A percentile compares a stretch with the other conserved stretches of the same genome.
These are phyloP conservation scores for Zoysia japonica DNA, from an alignment of 176 grass and related monocot genomes.

Conservation along the genomic window DNA sequence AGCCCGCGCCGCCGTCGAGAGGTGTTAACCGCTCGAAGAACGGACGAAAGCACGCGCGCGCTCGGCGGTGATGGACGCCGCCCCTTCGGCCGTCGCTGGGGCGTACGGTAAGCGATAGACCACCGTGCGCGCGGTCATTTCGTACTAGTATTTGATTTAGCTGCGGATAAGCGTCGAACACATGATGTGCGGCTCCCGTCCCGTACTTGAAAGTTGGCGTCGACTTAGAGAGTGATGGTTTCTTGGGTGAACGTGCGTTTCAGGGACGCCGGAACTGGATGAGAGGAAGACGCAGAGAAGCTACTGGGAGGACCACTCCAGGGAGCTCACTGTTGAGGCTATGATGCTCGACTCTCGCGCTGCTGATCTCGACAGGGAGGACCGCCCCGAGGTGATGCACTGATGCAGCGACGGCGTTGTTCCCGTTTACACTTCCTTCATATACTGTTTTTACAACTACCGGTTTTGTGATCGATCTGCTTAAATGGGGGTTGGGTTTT, in stretches of 20 bases:
- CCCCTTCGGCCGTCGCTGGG: constrained; percentile 9
- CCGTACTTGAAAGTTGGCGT: background rate
- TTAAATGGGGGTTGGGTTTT: background rate
- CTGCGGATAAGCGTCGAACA: constrained; percentile 34
- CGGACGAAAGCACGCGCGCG: background rate
- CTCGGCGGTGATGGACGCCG: constrained; percentile 36
- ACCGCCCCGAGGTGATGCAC: constrained; percentile 72
- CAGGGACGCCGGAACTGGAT: constrained; percentile 23
- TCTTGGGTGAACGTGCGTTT: background rate
- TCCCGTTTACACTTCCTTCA: background rate
- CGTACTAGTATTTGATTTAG: background rate
- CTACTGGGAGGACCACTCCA: constrained; percentile 90
- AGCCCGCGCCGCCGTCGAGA: constrained; percentile 74
- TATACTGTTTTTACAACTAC: background rate
- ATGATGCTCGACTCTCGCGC: constrained; percentile 98
- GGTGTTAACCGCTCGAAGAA: constrained; percentile 45
- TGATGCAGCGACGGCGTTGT: constrained; percentile 8
- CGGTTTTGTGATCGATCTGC: background rate
- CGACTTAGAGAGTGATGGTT: background rate
- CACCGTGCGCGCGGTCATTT: background rate
- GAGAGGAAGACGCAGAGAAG: constrained; percentile 84
- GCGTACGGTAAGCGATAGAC: constrained; percentile 49
- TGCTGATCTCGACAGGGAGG: constrained; percentile 87
- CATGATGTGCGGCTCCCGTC: constrained; percentile 23
- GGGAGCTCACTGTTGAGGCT: constrained; percentile 81